A percentile compares a stretch with the other conserved stretches of the same genome.
These are phyloP conservation scores for Phylloporus arenicola DNA, from an alignment of 768 basidiomycete genomes.

Conservation along the genomic window DNA sequence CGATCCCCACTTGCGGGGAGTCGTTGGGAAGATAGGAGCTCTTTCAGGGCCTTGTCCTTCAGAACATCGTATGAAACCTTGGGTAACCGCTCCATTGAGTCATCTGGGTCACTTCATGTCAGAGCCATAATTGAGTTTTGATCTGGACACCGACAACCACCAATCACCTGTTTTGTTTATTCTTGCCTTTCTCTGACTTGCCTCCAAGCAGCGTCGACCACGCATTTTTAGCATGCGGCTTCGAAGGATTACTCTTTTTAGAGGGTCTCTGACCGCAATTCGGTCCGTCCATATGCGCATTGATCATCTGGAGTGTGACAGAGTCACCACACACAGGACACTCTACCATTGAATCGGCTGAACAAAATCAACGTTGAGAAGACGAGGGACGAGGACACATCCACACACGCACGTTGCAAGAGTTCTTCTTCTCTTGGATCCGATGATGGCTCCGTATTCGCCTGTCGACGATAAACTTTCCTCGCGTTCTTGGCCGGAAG, in stretches of 20 bases:
- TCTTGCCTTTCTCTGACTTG: conserved; percentile 38
- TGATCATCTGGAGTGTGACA: conserved; percentile 47
- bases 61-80: conserved; percentile 61
- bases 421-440: conserved; percentile 31
- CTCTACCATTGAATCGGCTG: conserved; percentile 36
- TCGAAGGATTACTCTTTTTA: conserved; percentile 19
- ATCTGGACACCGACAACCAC: not conserved
- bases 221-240: conserved; percentile 23
- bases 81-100: conserved; percentile 44
- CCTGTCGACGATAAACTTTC: conserved; percentile 11
- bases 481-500: conserved; percentile 17
- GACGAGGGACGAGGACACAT: not conserved
- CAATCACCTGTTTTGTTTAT: conserved; percentile 30
- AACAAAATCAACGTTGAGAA: conserved; percentile 2
- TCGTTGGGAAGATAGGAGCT: conserved; percentile 47
- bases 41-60: conserved; percentile 55
- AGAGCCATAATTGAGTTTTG: conserved; percentile 14
- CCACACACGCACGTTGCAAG: conserved; percentile 12
- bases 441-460: conserved; percentile 24
- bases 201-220: conserved; percentile 42
- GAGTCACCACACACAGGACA: conserved; percentile 60
- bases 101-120: conserved; percentile 26
- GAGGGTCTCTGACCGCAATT: conserved; percentile 36
- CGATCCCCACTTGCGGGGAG: conserved; percentile 52
- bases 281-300: conserved; percentile 58